Base-by-base conservation (phyloP, 768 basidiomycete genomes). In the Termitomyces sp. region DNA sequence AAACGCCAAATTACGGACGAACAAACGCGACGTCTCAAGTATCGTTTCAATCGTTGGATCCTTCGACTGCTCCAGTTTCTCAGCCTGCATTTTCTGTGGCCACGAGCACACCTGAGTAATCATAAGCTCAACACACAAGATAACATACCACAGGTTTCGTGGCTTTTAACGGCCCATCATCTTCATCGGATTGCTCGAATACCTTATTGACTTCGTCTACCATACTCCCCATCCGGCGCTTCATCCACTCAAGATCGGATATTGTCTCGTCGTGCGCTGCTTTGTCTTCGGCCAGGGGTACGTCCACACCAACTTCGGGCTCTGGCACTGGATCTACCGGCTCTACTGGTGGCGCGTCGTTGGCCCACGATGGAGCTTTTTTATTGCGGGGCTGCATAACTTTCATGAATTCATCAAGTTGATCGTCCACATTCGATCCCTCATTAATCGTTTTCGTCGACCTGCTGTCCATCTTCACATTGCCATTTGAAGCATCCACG, bases 1-100 rank as follows among this genome's bases (percentile, higher is more conserved):
- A 64, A 93, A 98, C 0, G 93, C 78, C n/a, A 99, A 70, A 65
- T 98, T 99, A n/a, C 97, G 91, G 5, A 99, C 73, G 65, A 98
- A 98, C 2, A 98, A 73, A 4, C 95, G 82, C 1, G 83, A 79
- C 0, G 93, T 95, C 54, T 80, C 77, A 5, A 87, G 71, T 51
- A 96, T 87, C 1, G 84, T 82, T 34, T 77, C 74, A 49, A 66
- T 71, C 4, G 70, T 73, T 2, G 71, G 58, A 47, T 83, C 77
- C 22, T 71, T 65, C 9, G 68, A 60, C 34, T 45, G 34, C 44
- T 53, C 24, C 2, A 28, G 14, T 17, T 51, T 28, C 6, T 21
- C 2, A 1, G 14, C 26, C 26, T 51, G 26, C n/a, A 24, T 1
- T 21, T 30, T n/a, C 10, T 41, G n/a, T 7, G 38, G 3, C 26